Evolutionary conservation across 2,329 filamentous ascomycete genomes (phyloP), one percentile per base, ranked within the genome.

Genomic region (Trichoderma hamatum): DNA sequence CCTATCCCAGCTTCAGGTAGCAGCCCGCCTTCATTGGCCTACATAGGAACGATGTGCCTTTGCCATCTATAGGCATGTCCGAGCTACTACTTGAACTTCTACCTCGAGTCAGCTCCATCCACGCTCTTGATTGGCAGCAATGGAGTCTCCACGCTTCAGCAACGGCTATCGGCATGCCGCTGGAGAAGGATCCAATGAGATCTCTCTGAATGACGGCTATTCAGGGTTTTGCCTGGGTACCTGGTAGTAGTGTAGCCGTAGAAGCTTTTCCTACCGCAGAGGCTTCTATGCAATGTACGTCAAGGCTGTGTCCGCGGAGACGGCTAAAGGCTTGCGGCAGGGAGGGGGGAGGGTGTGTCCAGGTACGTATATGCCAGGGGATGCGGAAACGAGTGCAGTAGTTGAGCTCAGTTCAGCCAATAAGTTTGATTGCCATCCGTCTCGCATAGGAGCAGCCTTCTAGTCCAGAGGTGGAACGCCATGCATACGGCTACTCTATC

Each of bases 81-180:
- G 21, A n/a, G 43, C 64, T 59, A 54, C 55, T 34, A 62, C 66
- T 63, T 59, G 54, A 36, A 67, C 21, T 52, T n/a, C 26, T 39
- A 19, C 63, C 36, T 60, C 58, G 32, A 62, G 49, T 62, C 66
- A 55, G 56, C 49, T 62, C 26, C 24, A n/a, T 43, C 9, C 70
- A 58, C 66, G 55, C 58, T 73, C 72, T 26, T 43, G 10, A 61
- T 71, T 74, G 70, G 73, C 72, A 72, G 73, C 73, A 69, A 19
- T 36, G 36, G 26, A 70, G 73, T 69, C 72, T 69, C 69, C 67
- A 70, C 71, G 70, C 72, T 74, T 75, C 73, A 74, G 71, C 72
- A 72, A 75, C 75, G 75, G 75, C 69, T 74, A 66, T 73, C 72
- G 75, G 75, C 75, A 76, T 74, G 65, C 76, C 73, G 72, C 74